Evolutionary conservation across 257 asterid species (phyloP), one percentile per base, ranked within the genome.

Genomic region (Phtheirospermum japonicum): DNA sequence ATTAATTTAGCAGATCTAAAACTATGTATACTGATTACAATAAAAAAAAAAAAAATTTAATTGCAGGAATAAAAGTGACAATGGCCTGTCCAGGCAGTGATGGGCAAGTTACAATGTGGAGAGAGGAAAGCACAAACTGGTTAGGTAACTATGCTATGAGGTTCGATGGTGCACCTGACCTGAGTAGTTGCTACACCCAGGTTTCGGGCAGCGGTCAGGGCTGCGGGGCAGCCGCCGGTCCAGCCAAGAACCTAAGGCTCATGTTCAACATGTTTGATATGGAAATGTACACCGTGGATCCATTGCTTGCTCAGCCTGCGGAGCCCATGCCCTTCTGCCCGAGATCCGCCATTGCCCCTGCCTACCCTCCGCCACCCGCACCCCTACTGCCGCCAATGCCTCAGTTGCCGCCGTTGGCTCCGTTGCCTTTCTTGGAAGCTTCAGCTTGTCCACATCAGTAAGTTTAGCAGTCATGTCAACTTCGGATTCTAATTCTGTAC

Each of bases 381-480:
- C 13, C 80, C 75, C 39, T 37, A 9, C 34, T 42, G 33, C 81
- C 82, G 19, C 73, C 69, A 11, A 5, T 48, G 28, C 77, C 76
- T 66, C 12, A 4, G 31, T 63, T 73, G 48, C 86, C 88, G 16
- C 82, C 84, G 0, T 26, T 57, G 61, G 82, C 91, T 4, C 76
- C 83, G 9, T 32, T 57, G 0, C 85, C 95, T 0, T 79, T 73
- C 66, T 23, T 81, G 39, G 83, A 86, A 75, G 87, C 84, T 66
- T 85, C 97, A 0, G 95, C 93, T 48, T 92, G 99, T 62, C 74
- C 99, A 30, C 69, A 73, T 73, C 84, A 80, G 99, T 92, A 77
- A 89, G n/a, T n/a, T n/a, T n/a, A n/a, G n/a, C n/a, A n/a, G n/a
- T n/a, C n/a, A n/a, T n/a, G n/a, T n/a, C n/a, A n/a, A n/a, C n/a